A percentile compares a stretch with the other conserved stretches of the same genome.
Conservation (phyloP, 306 rosid species). For the Quercus glauca region DNA sequence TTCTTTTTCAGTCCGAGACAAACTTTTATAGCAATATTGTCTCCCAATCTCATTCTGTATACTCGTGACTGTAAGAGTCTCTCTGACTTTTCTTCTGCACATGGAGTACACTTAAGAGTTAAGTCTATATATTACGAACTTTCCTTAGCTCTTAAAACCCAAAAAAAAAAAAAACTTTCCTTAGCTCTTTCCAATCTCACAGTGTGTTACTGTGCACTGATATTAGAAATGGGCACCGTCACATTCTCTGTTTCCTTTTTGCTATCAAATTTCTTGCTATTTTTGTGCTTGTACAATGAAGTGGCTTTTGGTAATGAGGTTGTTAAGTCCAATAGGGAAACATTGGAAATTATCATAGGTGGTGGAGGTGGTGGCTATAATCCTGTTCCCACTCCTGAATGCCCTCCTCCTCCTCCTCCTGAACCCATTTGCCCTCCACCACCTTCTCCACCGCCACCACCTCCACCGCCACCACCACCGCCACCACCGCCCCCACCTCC, state of each 20-base stretch:
- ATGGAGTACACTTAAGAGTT: neutral
- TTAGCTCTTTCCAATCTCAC: neutral
- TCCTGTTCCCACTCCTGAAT: slow-evolving; percentile 38
- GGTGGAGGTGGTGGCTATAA: slow-evolving; percentile 21
- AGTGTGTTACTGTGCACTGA: neutral
- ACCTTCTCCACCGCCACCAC: neutral
- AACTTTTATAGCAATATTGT: too few relatives aligned
- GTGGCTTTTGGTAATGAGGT: neutral
- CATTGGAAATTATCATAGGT: slow-evolving; percentile 40
- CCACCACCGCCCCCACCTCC: neutral
- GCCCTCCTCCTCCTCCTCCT: slow-evolving; percentile 24
- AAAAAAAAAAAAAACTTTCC: neutral
- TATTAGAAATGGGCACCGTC: slow-evolving; percentile 22
- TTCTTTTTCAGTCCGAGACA: too few relatives aligned
- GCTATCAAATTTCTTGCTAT: slow-evolving; percentile 11
- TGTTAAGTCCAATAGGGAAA: slow-evolving; percentile 26
- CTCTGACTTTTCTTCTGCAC: slow-evolving; percentile 18
- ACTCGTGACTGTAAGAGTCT: neutral
- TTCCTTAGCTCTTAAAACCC: neutral
- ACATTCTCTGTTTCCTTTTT: slow-evolving; percentile 20
- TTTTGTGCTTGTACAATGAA: neutral
- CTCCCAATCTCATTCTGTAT: neutral
- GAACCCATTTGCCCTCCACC: neutral
- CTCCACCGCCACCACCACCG: fast-evolving
- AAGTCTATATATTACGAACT: neutral